Evolutionary conservation across 139 green algal species (phyloP).

Genomic region (Chlamydomonas schloesseri): DNA sequence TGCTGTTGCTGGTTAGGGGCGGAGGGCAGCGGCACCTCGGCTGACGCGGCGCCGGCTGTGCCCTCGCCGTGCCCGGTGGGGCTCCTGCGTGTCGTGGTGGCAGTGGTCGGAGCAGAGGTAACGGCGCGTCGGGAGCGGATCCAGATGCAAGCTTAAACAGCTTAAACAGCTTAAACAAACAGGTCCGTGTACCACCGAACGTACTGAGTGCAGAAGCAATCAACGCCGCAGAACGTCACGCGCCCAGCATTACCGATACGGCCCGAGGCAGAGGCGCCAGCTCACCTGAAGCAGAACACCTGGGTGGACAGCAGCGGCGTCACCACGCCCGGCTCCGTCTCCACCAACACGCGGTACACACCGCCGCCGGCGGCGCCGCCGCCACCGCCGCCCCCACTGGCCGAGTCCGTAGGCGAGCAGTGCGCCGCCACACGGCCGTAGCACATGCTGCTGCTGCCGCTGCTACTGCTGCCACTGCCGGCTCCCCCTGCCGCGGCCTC

Average conservation of each 20-base stretch:
- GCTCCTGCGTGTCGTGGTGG: background rate
- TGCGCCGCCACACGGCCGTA: constrained; percentile 69
- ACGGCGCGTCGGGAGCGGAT: no score
- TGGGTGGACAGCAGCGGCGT: constrained; percentile 63
- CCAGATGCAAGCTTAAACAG: no score
- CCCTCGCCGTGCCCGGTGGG: background rate
- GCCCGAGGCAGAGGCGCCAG: no score
- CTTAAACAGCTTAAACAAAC: no score
- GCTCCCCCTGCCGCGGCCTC: background rate
- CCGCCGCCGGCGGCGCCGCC: constrained; percentile 9
- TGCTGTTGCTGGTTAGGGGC: background rate
- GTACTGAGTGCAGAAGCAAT: no score
- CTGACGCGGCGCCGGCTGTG: no score
- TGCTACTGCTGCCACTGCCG: background rate
- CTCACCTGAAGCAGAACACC: constrained; percentile 53
- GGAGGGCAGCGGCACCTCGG: background rate
- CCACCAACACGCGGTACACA: constrained; percentile 60
- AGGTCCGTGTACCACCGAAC: no score
- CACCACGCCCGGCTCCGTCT: constrained; percentile 59
- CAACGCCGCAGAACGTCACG: no score
- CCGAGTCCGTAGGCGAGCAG: constrained; percentile 36
- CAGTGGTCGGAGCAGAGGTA: background rate
- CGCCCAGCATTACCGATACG: no score
- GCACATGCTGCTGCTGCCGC: constrained; percentile 7
- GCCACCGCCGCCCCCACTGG: background rate